Evolutionary conservation across 805 yeast genomes (phyloP).

Genomic region (Candida taoyuanica): DNA sequence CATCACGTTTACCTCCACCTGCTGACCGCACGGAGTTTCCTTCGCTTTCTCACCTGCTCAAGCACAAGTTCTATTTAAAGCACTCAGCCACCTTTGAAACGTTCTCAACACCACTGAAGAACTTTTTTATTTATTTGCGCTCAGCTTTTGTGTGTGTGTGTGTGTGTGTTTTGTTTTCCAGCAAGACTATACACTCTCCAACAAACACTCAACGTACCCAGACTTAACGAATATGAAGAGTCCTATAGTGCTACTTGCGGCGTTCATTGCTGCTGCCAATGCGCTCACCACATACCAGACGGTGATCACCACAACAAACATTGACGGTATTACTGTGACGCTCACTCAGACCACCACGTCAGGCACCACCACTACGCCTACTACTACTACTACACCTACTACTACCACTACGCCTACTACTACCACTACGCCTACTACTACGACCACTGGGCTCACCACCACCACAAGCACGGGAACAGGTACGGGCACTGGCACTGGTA

Average conservation of each 20-base stretch:
- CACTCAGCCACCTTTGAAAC: neutral
- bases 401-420: conserved; percentile 6
- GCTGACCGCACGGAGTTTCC: too few species aligned
- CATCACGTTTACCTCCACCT: too few species aligned
- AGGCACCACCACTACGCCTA: conserved; percentile 5
- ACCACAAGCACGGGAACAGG: conserved; percentile 1
- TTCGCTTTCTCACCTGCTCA: too few species aligned
- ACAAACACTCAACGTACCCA: neutral
- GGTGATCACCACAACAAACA: conserved; percentile 24
- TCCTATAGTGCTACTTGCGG: conserved; percentile 5
- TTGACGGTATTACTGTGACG: conserved; percentile 22
- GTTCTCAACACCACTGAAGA: too few species aligned
- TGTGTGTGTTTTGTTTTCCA: too few species aligned
- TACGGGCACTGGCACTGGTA: conserved; percentile 4
- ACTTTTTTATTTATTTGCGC: too few species aligned
- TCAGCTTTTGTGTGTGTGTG: too few species aligned
- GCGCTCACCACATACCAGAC: conserved; percentile 15
- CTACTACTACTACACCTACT: conserved; percentile 2
- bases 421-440: conserved; percentile 2
- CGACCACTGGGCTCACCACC: conserved; percentile 4
- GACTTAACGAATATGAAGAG: too few species aligned
- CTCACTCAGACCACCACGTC: conserved; percentile 19
- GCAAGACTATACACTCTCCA: too few species aligned
- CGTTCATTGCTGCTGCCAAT: conserved; percentile 9
- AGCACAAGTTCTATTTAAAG: neutral